Conservation (phyloP, 805 yeast genomes). For the Tetrapisispora pingtungensis region DNA sequence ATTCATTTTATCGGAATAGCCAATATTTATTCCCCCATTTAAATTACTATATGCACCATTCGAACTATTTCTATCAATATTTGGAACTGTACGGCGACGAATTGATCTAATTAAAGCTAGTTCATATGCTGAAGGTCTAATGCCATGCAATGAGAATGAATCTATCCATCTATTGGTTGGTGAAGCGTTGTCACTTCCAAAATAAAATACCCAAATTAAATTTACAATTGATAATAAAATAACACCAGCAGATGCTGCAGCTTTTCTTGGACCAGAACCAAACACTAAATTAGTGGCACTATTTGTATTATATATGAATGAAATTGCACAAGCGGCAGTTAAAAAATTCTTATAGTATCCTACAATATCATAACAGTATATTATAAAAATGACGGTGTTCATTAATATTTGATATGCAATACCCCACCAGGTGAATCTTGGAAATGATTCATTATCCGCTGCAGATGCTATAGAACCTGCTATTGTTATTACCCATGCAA, state of each 20-base stretch:
- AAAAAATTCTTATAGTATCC: constrained; percentile 54
- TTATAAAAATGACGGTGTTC: constrained; percentile 39
- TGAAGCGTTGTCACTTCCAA: constrained; percentile 85
- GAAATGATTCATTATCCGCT: constrained; percentile 38
- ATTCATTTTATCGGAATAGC: neutral
- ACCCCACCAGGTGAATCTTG: constrained; percentile 96
- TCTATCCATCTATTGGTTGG: constrained; percentile 78
- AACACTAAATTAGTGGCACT: constrained; percentile 75
- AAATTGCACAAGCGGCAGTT: constrained; percentile 41
- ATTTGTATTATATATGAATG: constrained; percentile 78
- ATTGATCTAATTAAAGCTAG: constrained; percentile 17
- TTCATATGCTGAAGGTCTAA: constrained; percentile 31
- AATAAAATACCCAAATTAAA: constrained; percentile 76
- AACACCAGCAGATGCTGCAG: constrained; percentile 90
- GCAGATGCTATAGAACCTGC: constrained; percentile 70
- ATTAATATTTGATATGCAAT: constrained; percentile 65
- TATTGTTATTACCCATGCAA: constrained; percentile 82
- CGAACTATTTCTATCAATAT: neutral
- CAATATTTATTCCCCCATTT: constrained; percentile 3
- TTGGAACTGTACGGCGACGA: constrained; percentile 11
- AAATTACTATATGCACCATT: neutral
- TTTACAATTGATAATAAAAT: constrained; percentile 74
- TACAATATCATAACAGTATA: constrained; percentile 52
- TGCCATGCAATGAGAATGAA: constrained; percentile 57
- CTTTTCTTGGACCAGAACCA: constrained; percentile 48